These are phyloP conservation scores for Paspalum vaginatum DNA, from an alignment of 176 grass and related monocot species.

Conservation along the genomic window DNA sequence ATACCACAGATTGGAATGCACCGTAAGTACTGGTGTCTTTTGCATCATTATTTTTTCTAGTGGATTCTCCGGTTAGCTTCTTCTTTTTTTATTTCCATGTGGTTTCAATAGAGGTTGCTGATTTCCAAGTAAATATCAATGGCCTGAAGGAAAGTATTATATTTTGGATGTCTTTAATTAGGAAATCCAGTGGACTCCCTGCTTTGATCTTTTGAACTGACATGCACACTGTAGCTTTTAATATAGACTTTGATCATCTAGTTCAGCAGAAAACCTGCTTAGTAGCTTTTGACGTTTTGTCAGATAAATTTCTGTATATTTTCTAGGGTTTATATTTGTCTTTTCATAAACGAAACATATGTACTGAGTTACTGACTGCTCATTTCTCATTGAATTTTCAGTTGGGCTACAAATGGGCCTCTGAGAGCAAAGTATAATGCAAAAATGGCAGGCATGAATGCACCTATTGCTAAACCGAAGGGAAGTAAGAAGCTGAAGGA, in stretches of 20 bases:
- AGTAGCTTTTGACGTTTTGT: not conserved
- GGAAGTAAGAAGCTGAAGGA: constrained; percentile 97
- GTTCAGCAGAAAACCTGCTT: not conserved
- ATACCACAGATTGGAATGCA: constrained; percentile 91
- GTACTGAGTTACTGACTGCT: no score
- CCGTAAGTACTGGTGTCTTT: constrained; percentile 60
- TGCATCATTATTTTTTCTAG: not conserved
- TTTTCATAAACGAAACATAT: no score
- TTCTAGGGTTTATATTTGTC: no score
- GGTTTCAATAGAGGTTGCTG: not conserved
- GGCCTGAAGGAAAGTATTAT: constrained; percentile 3
- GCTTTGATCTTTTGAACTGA: not conserved
- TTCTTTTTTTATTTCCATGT: not conserved
- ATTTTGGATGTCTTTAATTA: not conserved
- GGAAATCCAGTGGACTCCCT: not conserved
- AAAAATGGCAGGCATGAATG: constrained; percentile 91
- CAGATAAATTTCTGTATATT: not conserved
- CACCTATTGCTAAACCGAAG: constrained; percentile 81
- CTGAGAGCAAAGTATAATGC: no score
- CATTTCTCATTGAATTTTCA: no score
- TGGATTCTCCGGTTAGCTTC: not conserved
- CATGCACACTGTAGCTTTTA: not conserved
- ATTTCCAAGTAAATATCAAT: constrained; percentile 42
- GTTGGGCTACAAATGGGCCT: no score
- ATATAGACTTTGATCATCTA: not conserved